Base-by-base conservation (phyloP, 306 rosid genomes). In the Prunus mira region DNA sequence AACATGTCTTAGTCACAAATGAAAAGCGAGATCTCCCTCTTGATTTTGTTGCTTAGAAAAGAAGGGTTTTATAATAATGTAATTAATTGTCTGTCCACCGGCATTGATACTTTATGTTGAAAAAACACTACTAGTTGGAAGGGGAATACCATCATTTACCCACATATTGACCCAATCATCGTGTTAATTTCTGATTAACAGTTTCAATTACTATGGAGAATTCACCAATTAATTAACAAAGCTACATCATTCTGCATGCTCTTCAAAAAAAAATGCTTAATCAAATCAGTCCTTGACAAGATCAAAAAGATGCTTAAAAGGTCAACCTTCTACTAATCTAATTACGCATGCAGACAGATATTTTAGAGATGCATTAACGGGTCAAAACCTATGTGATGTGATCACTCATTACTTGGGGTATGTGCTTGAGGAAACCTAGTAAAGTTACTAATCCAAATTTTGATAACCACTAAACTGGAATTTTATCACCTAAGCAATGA, bases 21-120 rank as follows among this genome's bases (percentile, higher is more conserved):
- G 58, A 41, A 47, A 79, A 62, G 51, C 45, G 28, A 74, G 50
- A 75, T 80, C 75, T 25, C 2, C 25, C n/a, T 67, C 19, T 49
- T 67, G 83, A 80, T 80, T n/a, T 57, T 60, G 3, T 34, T 66
- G 74, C 22, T 67, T 24, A 32, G 58, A 80, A 74, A 74, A 60
- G 41, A 27, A 12, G 0, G 6, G 25, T 15, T 28, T 51, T 71
- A 56, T 52, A 75, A 75, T 81, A 56, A 81, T 75, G 60, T 20
- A 49, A 69, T 76, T 76, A 76, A 69, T 71, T 65, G 51, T 50
- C 64, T 72, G 58, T 76, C 65, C 38, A 70, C 69, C 61, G 11
- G 51, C 34, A 11, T 38, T 68, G 50, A 28, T 28, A 65, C 69
- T 46, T 56, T 27, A 3, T 70, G 20, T 76, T 65, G 78, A 65